phyloP scores from a whole-genome alignment of 495 filamentous ascomycete species.

The Penicillium subrubescens region DNA sequence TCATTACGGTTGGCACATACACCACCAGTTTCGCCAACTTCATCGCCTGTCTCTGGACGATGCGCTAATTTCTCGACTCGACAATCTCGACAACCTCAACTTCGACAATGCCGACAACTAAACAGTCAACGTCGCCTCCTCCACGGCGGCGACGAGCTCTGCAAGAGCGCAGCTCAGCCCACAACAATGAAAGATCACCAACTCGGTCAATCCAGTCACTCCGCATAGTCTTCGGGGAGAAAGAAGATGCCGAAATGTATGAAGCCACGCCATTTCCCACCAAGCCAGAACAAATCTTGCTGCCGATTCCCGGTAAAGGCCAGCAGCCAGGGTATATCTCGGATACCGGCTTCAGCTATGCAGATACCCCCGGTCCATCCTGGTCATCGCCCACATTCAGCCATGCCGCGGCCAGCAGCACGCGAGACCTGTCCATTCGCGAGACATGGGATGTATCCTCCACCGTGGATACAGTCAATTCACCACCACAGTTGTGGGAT shows the following conservation, averaged over 20 bases:
- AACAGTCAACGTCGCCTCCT: constrained; percentile 38
- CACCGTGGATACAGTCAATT: constrained; percentile 43
- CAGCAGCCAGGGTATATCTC: constrained; percentile 40
- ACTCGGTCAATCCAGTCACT: constrained; percentile 38
- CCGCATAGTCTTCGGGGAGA: constrained; percentile 35
- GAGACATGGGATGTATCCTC: constrained; percentile 47
- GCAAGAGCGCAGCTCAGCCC: constrained; percentile 56
- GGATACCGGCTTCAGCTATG: constrained; percentile 36
- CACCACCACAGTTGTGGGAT: constrained; percentile 47
- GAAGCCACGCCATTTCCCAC: constrained; percentile 52
- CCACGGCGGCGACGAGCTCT: constrained; percentile 48
- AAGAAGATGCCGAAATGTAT: constrained; percentile 46
- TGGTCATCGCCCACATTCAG: constrained; percentile 35
- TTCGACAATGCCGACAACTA: constrained; percentile 33
- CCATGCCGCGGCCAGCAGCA: constrained; percentile 31
- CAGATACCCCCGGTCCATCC: constrained; percentile 19
- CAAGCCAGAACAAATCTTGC: constrained; percentile 53
- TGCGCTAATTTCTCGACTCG: constrained; percentile 33
- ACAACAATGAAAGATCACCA: constrained; percentile 48
- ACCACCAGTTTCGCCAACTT: not conserved
- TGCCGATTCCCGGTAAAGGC: constrained; percentile 50
- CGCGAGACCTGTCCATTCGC: constrained; percentile 34
- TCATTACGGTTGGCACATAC: constrained; percentile 6
- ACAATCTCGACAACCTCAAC: constrained; percentile 14
- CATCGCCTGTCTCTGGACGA: constrained; percentile 27